A percentile compares a stretch with the other conserved stretches of the same genome.
Evolutionary conservation across 2,329 filamentous ascomycete genomes (phyloP).

Genomic region (Colletotrichum filicis): DNA sequence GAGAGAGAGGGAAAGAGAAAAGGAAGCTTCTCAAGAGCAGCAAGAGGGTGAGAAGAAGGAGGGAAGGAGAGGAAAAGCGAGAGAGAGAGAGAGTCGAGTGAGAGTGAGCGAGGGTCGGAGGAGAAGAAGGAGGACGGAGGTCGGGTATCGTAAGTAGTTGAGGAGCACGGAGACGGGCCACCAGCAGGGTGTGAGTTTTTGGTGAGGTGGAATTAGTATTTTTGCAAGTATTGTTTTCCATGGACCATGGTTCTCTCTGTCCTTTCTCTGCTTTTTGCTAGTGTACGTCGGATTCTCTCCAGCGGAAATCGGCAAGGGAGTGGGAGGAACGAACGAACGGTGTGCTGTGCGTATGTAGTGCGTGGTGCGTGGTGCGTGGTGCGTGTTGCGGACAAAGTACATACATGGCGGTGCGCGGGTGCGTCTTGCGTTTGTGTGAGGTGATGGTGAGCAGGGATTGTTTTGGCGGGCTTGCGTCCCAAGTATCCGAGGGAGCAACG

Average conservation of each 20-base stretch:
- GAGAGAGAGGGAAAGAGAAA: background rate
- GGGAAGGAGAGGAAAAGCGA: slow-evolving; percentile 5
- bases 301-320: slow-evolving; percentile 33
- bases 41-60: slow-evolving; percentile 19
- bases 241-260: background rate
- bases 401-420: background rate
- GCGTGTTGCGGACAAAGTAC: background rate
- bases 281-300: slow-evolving; percentile 6
- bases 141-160: slow-evolving; percentile 34
- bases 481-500: slow-evolving; percentile 20
- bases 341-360: slow-evolving; percentile 7
- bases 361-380: background rate
- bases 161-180: slow-evolving; percentile 1
- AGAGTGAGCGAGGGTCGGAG: slow-evolving; percentile 26
- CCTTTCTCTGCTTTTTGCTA: background rate
- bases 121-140: slow-evolving; percentile 28
- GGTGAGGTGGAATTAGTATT: background rate
- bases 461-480: slow-evolving; percentile 17
- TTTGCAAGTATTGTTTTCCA: background rate
- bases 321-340: slow-evolving; percentile 10
- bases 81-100: slow-evolving; percentile 32
- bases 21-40: slow-evolving; percentile 2
- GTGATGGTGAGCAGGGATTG: slow-evolving; percentile 33
- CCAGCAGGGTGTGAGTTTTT: slow-evolving; percentile 8
- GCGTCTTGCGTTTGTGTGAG: slow-evolving; percentile 24